These are phyloP conservation scores for Geum urbanum DNA, from an alignment of 306 rosid genomes.

Conservation along the genomic window DNA sequence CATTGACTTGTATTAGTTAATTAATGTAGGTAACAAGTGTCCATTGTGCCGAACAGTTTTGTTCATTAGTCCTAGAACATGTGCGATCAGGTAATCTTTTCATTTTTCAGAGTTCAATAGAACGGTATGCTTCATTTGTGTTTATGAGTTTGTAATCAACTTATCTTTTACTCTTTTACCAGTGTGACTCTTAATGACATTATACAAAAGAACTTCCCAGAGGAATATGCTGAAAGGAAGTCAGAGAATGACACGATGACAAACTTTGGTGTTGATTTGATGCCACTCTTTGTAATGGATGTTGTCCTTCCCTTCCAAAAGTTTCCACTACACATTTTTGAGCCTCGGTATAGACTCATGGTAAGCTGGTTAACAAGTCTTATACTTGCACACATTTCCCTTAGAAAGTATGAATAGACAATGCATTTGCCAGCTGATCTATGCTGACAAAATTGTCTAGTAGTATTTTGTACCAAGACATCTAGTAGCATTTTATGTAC, in stretches of 20 bases:
- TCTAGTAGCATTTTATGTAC: neutral
- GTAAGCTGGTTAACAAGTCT: conserved; percentile 46
- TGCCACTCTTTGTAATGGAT: conserved; percentile 99
- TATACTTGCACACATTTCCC: conserved; percentile 1
- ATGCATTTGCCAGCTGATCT: neutral
- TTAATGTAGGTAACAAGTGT: conserved; percentile 85
- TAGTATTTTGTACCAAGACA: neutral
- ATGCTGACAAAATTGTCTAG: neutral
- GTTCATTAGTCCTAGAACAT: conserved; percentile 78
- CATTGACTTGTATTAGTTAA: conserved; percentile 29
- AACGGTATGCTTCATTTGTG: neutral
- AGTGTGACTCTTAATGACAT: conserved; percentile 92
- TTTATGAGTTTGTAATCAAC: conserved; percentile 1
- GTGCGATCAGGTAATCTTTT: conserved; percentile 70
- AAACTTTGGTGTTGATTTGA: conserved; percentile 64
- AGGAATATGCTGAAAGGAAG: conserved; percentile 91
- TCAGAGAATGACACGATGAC: conserved; percentile 66
- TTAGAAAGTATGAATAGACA: neutral
- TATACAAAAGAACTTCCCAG: conserved; percentile 85
- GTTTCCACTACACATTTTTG: conserved; percentile 90
- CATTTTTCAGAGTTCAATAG: neutral
- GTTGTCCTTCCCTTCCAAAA: conserved; percentile 91
- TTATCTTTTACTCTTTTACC: conserved; percentile 34
- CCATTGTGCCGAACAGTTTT: conserved; percentile 98
- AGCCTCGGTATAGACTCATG: conserved; percentile 98